Percentiles rank a stretch among this genome's conserved stretches.
These are phyloP conservation scores for Sporothrix schenckii DNA, from an alignment of 2,329 filamentous ascomycete species.

Conservation along the genomic window DNA sequence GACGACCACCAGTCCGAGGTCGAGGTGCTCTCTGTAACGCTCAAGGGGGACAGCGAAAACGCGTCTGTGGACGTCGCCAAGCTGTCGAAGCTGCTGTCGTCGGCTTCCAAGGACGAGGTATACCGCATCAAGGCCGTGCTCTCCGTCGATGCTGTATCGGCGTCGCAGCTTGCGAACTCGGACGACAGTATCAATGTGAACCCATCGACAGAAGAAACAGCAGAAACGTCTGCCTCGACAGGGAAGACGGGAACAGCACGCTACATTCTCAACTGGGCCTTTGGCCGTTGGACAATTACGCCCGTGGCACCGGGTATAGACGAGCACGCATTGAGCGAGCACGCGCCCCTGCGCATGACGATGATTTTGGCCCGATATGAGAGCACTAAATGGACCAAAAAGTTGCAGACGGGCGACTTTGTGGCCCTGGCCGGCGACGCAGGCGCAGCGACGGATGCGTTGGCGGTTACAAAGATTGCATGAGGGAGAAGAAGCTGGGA, in stretches of 20 bases:
- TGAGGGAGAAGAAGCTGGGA: slow-evolving; percentile 35
- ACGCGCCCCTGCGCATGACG: slow-evolving; percentile 67
- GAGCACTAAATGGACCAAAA: slow-evolving; percentile 76
- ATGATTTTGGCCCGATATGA: slow-evolving; percentile 74
- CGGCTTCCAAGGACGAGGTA: slow-evolving; percentile 87
- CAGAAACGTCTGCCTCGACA: neutral
- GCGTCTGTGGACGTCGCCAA: slow-evolving; percentile 57
- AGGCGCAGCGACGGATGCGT: slow-evolving; percentile 45
- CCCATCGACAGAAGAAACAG: slow-evolving; percentile 33
- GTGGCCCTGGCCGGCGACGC: slow-evolving; percentile 53
- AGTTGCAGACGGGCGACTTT: slow-evolving; percentile 61
- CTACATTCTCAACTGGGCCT: slow-evolving; percentile 98
- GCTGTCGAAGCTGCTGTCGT: slow-evolving; percentile 67
- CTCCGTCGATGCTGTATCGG: slow-evolving; percentile 47
- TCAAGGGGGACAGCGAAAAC: slow-evolving; percentile 52
- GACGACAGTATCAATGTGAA: slow-evolving; percentile 41
- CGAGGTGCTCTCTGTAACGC: slow-evolving; percentile 82
- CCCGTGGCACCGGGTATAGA: slow-evolving; percentile 48
- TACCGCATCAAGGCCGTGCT: slow-evolving; percentile 86
- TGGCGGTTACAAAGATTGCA: slow-evolving; percentile 57
- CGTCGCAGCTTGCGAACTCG: slow-evolving; percentile 56
- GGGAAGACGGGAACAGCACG: slow-evolving; percentile 45
- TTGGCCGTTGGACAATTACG: slow-evolving; percentile 92
- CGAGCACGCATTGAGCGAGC: slow-evolving; percentile 60
- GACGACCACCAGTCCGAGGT: slow-evolving; percentile 80